Base-by-base conservation (phyloP, 2,329 filamentous ascomycete species). In the Microcyclosporella mali region DNA sequence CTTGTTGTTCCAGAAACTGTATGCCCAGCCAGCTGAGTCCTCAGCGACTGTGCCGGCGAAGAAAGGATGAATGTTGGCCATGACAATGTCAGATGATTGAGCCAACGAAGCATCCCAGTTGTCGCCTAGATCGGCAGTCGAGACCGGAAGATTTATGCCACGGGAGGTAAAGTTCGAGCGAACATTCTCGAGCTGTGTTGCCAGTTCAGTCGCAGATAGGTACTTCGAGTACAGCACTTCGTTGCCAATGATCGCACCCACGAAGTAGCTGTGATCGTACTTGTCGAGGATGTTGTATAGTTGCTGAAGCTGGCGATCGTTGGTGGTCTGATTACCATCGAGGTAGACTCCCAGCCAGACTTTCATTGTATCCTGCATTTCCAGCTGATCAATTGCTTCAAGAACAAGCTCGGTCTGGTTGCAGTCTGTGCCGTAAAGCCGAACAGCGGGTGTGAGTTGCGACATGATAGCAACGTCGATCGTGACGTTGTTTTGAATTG, bases 61-160 rank as follows among this genome's bases (percentile, higher is more conserved):
- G 74, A 97, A 95, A 0, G 92, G 90, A 62, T 97, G 92, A 41
- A 97, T 86, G 61, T 97, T 97, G 55, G 87, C 84, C 89, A 97
- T 95, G 66, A 97, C 81, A 57, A 86, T 82, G 64, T 97, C 89
- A 32, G 87, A 85, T 39, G 79, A 73, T 3, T 68, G 56, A 0
- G 84, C 85, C 14, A 97, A 77, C 2, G 73, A 70, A 0, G 73
- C 59, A 2, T 80, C 83, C 90, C 90, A 97, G 57, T 90, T 84
- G 57, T 92, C 83, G 18, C 90, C 90, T 0, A 97, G 74, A 62
- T 97, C 90, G 0, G 85, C 88, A 0, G 88, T 94, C 1, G 88
- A 86, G 10, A 97, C 79, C 0, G 85, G 85, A 8, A 97, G 71
- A 36, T 79, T 68, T 55, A 89, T 77, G 14, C 74, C 73, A 58